Conservation (phyloP, 129 eudicot genomes). For the Scalesia atractyloides region DNA sequence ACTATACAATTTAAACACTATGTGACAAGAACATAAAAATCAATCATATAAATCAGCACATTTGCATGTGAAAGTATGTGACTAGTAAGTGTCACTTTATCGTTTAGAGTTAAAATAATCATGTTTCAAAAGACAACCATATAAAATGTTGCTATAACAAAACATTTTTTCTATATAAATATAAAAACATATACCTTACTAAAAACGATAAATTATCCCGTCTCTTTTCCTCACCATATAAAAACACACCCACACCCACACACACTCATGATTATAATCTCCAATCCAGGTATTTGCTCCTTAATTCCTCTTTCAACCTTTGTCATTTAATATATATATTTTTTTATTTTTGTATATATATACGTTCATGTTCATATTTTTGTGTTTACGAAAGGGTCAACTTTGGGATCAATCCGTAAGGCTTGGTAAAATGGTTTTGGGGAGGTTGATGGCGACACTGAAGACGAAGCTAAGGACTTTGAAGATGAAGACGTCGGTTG, state of each 20-base stretch:
- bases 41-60: too few relatives aligned
- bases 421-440: slow-evolving; percentile 41
- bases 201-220: slow-evolving; percentile 4
- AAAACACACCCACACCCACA: slow-evolving; percentile 4
- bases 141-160: background rate
- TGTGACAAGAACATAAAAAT: too few relatives aligned
- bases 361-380: background rate
- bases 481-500: slow-evolving; percentile 32
- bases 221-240: slow-evolving; percentile 9
- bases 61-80: too few relatives aligned
- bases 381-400: background rate
- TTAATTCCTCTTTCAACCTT: background rate
- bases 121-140: background rate
- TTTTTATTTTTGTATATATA: background rate
- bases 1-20: too few relatives aligned
- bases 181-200: slow-evolving; percentile 17
- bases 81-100: background rate
- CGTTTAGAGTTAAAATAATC: background rate
- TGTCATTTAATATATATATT: background rate
- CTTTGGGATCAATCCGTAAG: background rate
- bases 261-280: background rate
- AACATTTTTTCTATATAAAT: background rate
- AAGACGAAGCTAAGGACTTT: slow-evolving; percentile 45
- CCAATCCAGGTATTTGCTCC: slow-evolving; percentile 1
- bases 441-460: slow-evolving; percentile 40